phyloP scores from a whole-genome alignment of 2,329 filamentous ascomycete genomes.

The Penicillium sp. region DNA sequence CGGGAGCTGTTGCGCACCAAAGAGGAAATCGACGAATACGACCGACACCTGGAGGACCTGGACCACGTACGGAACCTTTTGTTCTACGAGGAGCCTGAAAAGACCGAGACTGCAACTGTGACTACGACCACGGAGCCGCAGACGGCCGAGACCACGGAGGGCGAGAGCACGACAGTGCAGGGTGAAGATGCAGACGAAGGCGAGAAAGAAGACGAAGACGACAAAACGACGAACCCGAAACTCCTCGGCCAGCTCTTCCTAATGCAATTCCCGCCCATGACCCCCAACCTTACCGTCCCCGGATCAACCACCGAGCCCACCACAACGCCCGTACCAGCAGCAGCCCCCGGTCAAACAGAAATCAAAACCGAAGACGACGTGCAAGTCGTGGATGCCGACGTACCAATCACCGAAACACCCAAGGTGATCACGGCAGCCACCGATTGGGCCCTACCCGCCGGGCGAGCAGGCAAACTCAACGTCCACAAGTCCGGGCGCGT shows the following conservation, averaged over 20 bases:
- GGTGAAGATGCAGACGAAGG: constrained; percentile 11
- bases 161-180: constrained; percentile 14
- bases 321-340: neutral
- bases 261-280: constrained; percentile 63
- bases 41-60: constrained; percentile 41
- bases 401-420: constrained; percentile 16
- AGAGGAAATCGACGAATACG: constrained; percentile 44
- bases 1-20: constrained; percentile 39
- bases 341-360: constrained; percentile 8
- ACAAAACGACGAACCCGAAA: constrained; percentile 37
- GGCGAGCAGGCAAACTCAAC: constrained; percentile 60
- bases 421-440: constrained; percentile 43
- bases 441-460: constrained; percentile 48
- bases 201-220: constrained; percentile 20
- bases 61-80: constrained; percentile 41
- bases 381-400: constrained; percentile 26
- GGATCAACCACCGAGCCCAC: constrained; percentile 9
- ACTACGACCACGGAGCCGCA: neutral
- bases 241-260: constrained; percentile 59
- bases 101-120: constrained; percentile 5
- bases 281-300: constrained; percentile 54
- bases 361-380: constrained; percentile 31
- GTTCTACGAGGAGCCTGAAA: constrained; percentile 23
- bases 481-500: constrained; percentile 62
- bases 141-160: constrained; percentile 9